These are phyloP conservation scores for Boletus vinaceobasis DNA, from an alignment of 768 basidiomycete genomes.

Conservation along the genomic window DNA sequence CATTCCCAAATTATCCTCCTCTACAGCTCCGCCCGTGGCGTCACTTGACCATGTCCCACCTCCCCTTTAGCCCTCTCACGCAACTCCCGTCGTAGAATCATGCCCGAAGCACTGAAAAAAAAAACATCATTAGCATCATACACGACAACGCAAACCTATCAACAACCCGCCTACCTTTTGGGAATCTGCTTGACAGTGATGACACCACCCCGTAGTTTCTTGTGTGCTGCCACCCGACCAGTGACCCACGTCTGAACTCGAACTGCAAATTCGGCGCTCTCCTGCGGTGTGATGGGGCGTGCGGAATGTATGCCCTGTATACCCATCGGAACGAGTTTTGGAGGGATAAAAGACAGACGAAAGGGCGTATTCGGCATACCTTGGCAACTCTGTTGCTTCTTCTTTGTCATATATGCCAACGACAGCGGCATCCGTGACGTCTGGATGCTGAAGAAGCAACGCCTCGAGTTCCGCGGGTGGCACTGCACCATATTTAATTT, in stretches of 20 bases:
- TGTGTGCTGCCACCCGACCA: slow-evolving; percentile 69
- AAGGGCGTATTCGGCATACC: slow-evolving; percentile 33
- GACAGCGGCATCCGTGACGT: slow-evolving; percentile 76
- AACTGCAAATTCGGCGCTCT: slow-evolving; percentile 35
- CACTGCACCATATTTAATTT: slow-evolving; percentile 39
- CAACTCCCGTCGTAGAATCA: slow-evolving; percentile 79
- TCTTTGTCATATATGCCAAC: slow-evolving; percentile 66
- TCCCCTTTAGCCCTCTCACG: slow-evolving; percentile 66
- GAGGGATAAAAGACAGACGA: background rate
- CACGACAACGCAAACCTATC: background rate
- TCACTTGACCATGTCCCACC: slow-evolving; percentile 24
- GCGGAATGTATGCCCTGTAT: slow-evolving; percentile 53
- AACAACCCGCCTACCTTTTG: slow-evolving; percentile 22
- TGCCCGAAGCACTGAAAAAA: slow-evolving; percentile 67
- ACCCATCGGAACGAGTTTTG: background rate
- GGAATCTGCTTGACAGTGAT: slow-evolving; percentile 49
- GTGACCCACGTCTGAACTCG: slow-evolving; percentile 66
- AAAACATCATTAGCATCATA: background rate
- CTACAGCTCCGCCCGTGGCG: slow-evolving; percentile 17
- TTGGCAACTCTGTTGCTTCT: slow-evolving; percentile 80
- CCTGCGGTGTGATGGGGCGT: slow-evolving; percentile 18
- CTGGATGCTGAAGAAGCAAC: slow-evolving; percentile 68
- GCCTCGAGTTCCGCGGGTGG: slow-evolving; percentile 85
- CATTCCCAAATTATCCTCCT: too few relatives aligned
- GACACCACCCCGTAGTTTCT: slow-evolving; percentile 73